phyloP scores from a whole-genome alignment of 176 grass and related monocot species.

The Rhynchospora breviuscula region DNA sequence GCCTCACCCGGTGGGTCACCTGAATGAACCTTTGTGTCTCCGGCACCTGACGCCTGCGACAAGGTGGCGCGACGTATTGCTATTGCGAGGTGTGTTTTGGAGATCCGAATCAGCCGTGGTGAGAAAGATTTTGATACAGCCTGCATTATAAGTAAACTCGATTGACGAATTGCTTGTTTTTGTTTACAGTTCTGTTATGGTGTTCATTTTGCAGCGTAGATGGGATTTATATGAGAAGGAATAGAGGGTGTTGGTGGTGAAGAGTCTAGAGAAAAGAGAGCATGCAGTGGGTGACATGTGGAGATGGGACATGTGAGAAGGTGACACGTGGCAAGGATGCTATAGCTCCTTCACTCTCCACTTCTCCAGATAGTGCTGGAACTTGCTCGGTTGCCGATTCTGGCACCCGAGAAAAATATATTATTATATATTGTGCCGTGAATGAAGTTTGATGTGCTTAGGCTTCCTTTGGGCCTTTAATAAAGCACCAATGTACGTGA shows the following conservation, averaged over 20 bases:
- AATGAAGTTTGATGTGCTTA: neutral
- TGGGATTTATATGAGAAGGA: neutral
- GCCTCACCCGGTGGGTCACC: slow-evolving; percentile 28
- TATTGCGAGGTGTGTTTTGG: neutral
- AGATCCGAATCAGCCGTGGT: neutral
- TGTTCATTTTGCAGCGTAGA: neutral
- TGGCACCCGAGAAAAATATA: neutral
- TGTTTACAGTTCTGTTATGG: neutral
- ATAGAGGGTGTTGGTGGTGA: neutral
- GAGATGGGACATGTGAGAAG: neutral
- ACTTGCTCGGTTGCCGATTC: neutral
- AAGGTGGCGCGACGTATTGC: neutral
- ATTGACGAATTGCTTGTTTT: neutral
- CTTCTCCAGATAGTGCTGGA: neutral
- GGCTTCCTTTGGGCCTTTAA: neutral
- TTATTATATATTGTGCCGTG: no score
- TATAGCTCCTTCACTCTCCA: neutral
- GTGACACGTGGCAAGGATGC: slow-evolving; percentile 24
- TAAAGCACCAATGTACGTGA: neutral
- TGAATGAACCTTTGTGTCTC: slow-evolving; percentile 28
- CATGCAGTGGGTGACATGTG: slow-evolving; percentile 12
- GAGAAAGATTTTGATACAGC: slow-evolving; percentile 14
- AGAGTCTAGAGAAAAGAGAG: slow-evolving; percentile 19
- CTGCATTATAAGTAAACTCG: neutral
- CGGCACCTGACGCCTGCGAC: slow-evolving; percentile 27